Base-by-base conservation (phyloP, 331 rosid species). In the Quercus lobata region DNA sequence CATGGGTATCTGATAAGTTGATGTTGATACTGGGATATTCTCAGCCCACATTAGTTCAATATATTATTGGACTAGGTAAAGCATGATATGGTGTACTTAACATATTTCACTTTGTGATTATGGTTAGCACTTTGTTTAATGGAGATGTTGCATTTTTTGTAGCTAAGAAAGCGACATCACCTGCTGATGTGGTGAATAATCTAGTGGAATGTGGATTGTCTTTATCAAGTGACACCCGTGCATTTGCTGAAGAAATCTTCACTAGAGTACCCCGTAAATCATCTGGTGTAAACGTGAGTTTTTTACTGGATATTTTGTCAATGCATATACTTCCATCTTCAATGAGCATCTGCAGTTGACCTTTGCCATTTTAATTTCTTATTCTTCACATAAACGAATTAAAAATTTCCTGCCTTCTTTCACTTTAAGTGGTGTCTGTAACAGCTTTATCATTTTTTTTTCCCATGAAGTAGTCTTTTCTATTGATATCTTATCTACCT, bases 81-180 rank as follows among this genome's bases (percentile, higher is more conserved):
- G 79, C 75, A 65, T 6, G 49, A 65, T 18, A 32, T 8, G 71
- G 19, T 32, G 35, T 6, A 7, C 10, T 19, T 65, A 3, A 9
- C 37, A 10, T 8, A 19, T 18, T 18, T 18, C 27, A 68, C 27
- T 10, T 17, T 35, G 9, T 3, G 52, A 66, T 66, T 8, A 14
- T 34, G 70, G 44, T 41, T 56, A 14, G 66, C 3, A 10, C 61
- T 34, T 25, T 56, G 52, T 17, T 41, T 44, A 65, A 56, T 15
- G n/a, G 22, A 58, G 68, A 24, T 9, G 46, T 78, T 68, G 46
- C 41, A 70, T 76, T 74, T 78, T 22, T 87, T 86, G 89, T 82
- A 94, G 98, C 94, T 24, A 91, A 91, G 78, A 91, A 91, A 88
- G 96, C 97, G 78, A 62, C 83, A 58, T 93, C 98, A 52, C 89